Percentiles rank a stretch among this genome's conserved stretches.
phyloP scores from a whole-genome alignment of 2,329 filamentous ascomycete species.

The Catunica adiposa region DNA sequence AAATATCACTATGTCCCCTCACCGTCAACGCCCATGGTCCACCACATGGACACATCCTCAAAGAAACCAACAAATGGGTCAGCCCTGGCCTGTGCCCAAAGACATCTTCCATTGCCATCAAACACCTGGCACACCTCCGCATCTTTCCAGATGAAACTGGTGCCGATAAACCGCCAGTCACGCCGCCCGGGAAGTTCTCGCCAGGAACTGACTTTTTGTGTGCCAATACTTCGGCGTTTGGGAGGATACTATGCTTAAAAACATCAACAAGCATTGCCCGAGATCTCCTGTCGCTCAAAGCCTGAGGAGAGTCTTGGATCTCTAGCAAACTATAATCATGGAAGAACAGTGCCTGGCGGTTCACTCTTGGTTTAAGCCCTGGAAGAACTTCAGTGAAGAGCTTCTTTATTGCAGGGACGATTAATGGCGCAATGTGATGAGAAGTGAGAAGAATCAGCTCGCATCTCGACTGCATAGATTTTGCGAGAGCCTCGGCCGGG shows the following conservation, averaged over 20 bases:
- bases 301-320: conserved; percentile 37
- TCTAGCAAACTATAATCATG: conserved; percentile 55
- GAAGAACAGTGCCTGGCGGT: conserved; percentile 55
- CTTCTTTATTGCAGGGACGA: conserved; percentile 44
- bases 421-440: conserved; percentile 28
- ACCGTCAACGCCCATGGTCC: conserved; percentile 32
- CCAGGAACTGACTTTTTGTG: conserved; percentile 17
- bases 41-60: conserved; percentile 38
- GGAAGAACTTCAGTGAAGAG: conserved; percentile 44
- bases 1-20: conserved; percentile 11
- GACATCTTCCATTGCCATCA: conserved; percentile 48
- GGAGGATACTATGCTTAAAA: conserved; percentile 43
- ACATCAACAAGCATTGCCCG: conserved; percentile 31
- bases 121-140: conserved; percentile 34
- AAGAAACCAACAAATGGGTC: conserved; percentile 36
- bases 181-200: conserved; percentile 11
- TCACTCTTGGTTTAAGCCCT: conserved; percentile 40
- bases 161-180: conserved; percentile 4
- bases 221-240: conserved; percentile 15
- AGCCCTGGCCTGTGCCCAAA: conserved; percentile 31
- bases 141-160: conserved; percentile 30
- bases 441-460: conserved; percentile 38
- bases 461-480: conserved; percentile 30
- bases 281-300: conserved; percentile 25
- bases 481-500: conserved; percentile 28